Base-by-base conservation (phyloP, 768 basidiomycete species). In the Cubamyces sp. region DNA sequence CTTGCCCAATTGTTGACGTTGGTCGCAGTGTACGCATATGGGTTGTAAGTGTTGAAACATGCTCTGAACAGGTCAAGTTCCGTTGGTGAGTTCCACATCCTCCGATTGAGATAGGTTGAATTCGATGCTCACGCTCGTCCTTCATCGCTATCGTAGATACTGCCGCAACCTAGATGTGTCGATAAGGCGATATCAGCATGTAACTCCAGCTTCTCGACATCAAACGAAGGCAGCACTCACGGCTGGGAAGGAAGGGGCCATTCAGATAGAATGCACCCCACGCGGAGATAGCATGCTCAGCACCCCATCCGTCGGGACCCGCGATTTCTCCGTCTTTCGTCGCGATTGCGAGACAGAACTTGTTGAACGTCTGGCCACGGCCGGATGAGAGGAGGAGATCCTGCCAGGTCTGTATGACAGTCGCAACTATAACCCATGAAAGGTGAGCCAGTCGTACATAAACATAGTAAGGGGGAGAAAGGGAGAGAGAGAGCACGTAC, bases 391-490 rank as follows among this genome's bases (percentile, higher is more conserved):
- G 84, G 41, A 84, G 82, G 19, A 91, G 69, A 8, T 66, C 64
- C 67, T 91, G 90, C 90, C 90, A 92, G 52, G 87, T 86, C 79
- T 81, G 86, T 9, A 87, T 76, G 68, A 82, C 81, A 66, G 84
- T 74, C 26, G 74, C 66, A 51, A 78, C 76, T 77, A 30, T 34
- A 18, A 30, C 14, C 11, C 18, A 25, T 25, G 34, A 7, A 19
- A 40, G 18, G 25, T 37, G 3, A 52, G 39, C 41, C 9, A 34
- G 34, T 9, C 11, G 34, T 34, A 1, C 1, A 34, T 34, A 11
- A 1, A 11, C 34, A 34, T 34, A 34, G 5, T 34, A 1, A 34
- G 9, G 8, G 28, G 8, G 11, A 11, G 34, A 34, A 1, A 34
- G 9, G 8, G 28, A 30, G 11, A 11, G 34, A 34, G 34, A 11